Percentiles rank a stretch among this genome's conserved stretches.
These are phyloP conservation scores for Miscanthus sacchariflorus DNA, from an alignment of 202 grass and related monocot genomes.

Conservation along the genomic window DNA sequence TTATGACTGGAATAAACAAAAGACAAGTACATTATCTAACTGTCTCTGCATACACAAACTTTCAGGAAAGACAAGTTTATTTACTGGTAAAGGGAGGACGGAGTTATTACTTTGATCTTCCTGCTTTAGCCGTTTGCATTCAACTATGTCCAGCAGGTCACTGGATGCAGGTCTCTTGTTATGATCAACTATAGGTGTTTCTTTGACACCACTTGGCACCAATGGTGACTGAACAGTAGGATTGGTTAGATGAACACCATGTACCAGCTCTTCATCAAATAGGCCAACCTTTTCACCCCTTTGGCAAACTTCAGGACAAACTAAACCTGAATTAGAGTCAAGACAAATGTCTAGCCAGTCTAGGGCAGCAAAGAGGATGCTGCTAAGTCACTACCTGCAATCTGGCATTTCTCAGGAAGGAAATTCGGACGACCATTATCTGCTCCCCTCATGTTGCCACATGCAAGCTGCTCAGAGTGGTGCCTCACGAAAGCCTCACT, in stretches of 20 bases:
- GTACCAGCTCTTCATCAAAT: conserved; percentile 30
- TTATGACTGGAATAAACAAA: conserved; percentile 39
- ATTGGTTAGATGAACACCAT: conserved; percentile 33
- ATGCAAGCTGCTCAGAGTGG: conserved; percentile 58
- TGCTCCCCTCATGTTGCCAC: conserved; percentile 41
- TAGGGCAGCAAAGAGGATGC: conserved; percentile 4
- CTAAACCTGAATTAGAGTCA: conserved; percentile 34
- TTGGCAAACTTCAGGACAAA: conserved; percentile 48
- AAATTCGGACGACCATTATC: conserved; percentile 41
- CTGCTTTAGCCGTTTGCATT: conserved; percentile 70
- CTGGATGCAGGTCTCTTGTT: conserved; percentile 58
- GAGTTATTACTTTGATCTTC: conserved; percentile 51
- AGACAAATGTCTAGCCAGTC: not conserved
- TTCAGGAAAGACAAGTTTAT: conserved; percentile 9
- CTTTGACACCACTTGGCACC: conserved; percentile 29
- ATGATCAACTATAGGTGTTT: conserved; percentile 41
- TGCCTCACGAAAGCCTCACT: conserved; percentile 53
- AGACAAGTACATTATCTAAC: conserved; percentile 19
- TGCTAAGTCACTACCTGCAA: conserved; percentile 55
- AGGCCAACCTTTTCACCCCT: conserved; percentile 30
- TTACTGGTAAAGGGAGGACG: conserved; percentile 21
- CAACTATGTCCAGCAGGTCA: conserved; percentile 41
- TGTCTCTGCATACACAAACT: not conserved
- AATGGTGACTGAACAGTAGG: conserved; percentile 13
- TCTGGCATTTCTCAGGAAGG: conserved; percentile 56